These are phyloP conservation scores for Dothideomycetidae sp. DNA, from an alignment of 2,329 filamentous ascomycete species.

Conservation along the genomic window DNA sequence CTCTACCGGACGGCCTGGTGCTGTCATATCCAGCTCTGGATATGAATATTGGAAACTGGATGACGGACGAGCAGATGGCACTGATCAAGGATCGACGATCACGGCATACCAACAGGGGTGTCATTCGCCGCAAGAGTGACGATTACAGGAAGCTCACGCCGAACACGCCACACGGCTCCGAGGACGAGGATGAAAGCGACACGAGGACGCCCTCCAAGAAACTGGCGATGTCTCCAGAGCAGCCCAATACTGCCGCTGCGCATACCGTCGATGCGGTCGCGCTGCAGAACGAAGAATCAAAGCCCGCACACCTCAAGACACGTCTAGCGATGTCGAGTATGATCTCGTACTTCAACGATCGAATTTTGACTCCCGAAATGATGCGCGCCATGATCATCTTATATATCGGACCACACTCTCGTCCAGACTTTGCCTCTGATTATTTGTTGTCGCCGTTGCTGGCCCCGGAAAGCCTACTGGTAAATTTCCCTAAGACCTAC, in stretches of 20 bases:
- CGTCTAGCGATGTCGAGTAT: conserved; percentile 91
- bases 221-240: conserved; percentile 1
- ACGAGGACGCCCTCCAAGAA: conserved; percentile 5
- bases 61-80: conserved; percentile 96
- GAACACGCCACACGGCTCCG: conserved; percentile 67
- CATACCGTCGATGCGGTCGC: conserved; percentile 22
- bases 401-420: conserved; percentile 85
- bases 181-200: conserved; percentile 47
- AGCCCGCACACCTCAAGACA: conserved; percentile 49
- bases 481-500: conserved; percentile 84
- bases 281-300: conserved; percentile 16
- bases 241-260: conserved; percentile 24
- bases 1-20: conserved; percentile 72
- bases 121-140: conserved; percentile 74
- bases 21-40: conserved; percentile 83
- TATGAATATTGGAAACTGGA: conserved; percentile 98
- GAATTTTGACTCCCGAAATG: conserved; percentile 90
- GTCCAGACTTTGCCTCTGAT: conserved; percentile 83
- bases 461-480: conserved; percentile 69
- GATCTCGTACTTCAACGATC: conserved; percentile 96
- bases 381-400: conserved; percentile 98
- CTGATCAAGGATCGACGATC: conserved; percentile 73
- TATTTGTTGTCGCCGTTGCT: conserved; percentile 82
- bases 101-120: conserved; percentile 61
- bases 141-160: conserved; percentile 73